Percentiles rank a stretch among this genome's conserved stretches.
phyloP scores from a whole-genome alignment of 1,284 basidiomycete genomes.

The Papiliotrema laurentii region DNA sequence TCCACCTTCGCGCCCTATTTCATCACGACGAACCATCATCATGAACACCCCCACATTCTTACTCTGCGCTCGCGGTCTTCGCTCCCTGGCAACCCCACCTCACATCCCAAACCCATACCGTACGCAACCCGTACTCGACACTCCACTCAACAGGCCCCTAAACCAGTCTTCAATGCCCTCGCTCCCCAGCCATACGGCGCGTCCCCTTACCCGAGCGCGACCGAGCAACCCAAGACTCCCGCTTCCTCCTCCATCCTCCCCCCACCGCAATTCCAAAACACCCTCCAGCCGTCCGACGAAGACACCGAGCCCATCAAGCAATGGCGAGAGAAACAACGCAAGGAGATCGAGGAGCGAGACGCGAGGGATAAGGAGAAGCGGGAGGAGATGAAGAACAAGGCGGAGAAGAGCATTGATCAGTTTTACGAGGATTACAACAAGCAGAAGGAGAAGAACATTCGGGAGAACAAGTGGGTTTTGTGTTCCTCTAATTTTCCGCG shows the following conservation, averaged over 20 bases:
- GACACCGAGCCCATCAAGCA: slow-evolving; percentile 83
- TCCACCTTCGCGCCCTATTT: background rate
- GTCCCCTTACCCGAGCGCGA: slow-evolving; percentile 45
- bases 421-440: slow-evolving; percentile 93
- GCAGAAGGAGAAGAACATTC: slow-evolving; percentile 88
- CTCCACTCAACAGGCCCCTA: slow-evolving; percentile 28
- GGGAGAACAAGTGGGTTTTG: slow-evolving; percentile 83
- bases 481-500: background rate
- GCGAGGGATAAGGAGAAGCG: slow-evolving; percentile 72
- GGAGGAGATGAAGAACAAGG: slow-evolving; percentile 80
- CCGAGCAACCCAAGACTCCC: slow-evolving; percentile 54
- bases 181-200: slow-evolving; percentile 41
- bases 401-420: slow-evolving; percentile 88
- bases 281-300: slow-evolving; percentile 56
- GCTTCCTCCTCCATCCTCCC: slow-evolving; percentile 61
- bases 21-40: background rate
- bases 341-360: slow-evolving; percentile 76
- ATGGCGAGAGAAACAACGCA: slow-evolving; percentile 84
- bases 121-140: too few relatives aligned
- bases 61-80: background rate
- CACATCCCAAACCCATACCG: background rate
- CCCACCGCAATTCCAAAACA: slow-evolving; percentile 50
- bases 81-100: background rate
- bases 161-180: slow-evolving; percentile 44
- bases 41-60: too few relatives aligned